Conservation (phyloP, 2,329 filamentous ascomycete species). For the Hortaea werneckii region DNA sequence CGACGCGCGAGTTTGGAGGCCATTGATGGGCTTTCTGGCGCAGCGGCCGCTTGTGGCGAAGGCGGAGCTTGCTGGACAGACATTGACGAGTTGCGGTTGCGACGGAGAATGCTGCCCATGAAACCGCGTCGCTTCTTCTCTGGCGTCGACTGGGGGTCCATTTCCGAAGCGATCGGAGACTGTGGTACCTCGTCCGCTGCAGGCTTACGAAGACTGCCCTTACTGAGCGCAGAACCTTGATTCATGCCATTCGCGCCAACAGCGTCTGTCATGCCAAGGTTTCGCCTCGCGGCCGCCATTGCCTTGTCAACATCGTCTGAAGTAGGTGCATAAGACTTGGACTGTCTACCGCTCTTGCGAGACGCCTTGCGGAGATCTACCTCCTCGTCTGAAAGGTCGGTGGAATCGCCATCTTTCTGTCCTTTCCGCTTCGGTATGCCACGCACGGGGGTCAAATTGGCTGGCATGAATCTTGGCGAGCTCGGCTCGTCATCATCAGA, state of each 20-base stretch:
- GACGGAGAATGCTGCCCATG: conserved; percentile 26
- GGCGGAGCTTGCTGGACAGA: conserved; percentile 14
- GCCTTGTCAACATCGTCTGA: conserved; percentile 29
- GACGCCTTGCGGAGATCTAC: conserved; percentile 14
- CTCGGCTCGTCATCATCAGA: conserved; percentile 41
- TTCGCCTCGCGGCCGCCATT: conserved; percentile 24
- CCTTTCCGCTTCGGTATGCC: conserved; percentile 49
- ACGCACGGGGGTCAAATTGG: conserved; percentile 43
- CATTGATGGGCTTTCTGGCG: conserved; percentile 25
- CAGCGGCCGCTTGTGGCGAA: neutral
- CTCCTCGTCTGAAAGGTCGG: conserved; percentile 35
- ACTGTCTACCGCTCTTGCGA: conserved; percentile 35
- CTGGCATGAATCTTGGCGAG: conserved; percentile 24
- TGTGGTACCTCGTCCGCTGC: conserved; percentile 45
- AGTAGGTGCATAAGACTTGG: conserved; percentile 21
- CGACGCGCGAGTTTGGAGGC: conserved; percentile 26
- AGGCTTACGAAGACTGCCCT: conserved; percentile 29
- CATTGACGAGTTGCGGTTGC: conserved; percentile 20
- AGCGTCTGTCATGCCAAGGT: conserved; percentile 19
- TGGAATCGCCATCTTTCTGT: conserved; percentile 48
- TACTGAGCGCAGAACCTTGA: conserved; percentile 22
- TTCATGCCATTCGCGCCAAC: conserved; percentile 6
- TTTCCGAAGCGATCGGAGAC: conserved; percentile 29
- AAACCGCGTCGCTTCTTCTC: conserved; percentile 20
- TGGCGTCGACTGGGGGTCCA: conserved; percentile 5